Evolutionary conservation across 148 eudicot genomes (phyloP), one percentile per base, ranked within the genome.

Genomic region (Silene latifolia): DNA sequence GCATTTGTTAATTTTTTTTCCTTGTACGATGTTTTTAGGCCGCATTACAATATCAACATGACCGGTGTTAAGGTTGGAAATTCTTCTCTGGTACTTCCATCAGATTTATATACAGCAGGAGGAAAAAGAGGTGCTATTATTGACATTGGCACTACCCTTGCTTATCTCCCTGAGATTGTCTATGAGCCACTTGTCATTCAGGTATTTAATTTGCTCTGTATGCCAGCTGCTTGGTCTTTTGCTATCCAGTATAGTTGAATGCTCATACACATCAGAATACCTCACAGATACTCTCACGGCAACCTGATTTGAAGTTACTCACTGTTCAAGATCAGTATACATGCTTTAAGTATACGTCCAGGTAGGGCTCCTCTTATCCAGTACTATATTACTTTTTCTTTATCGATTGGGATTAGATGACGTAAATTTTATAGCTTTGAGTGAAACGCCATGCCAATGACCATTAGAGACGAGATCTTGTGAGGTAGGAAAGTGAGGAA

Each of bases 101-200:
- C 83, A 65, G 87, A 88, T 77, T 72, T 83, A 23, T 85, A 84
- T 77, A 80, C 75, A 77, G 51, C 72, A 73, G 94, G 90, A 78
- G 87, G 87, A 77, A 88, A 83, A 80, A 88, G 77, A 80, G 97
- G 91, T 73, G 87, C 90, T 58, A 87, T 93, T 79, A 87, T 93
- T 71, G 98, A 93, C 68, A 87, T 89, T 82, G 98, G 98, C 54
- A 91, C 98, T 79, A 93, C 98, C 25, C 82, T 93, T 82, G 97
- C 97, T 74, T 93, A 93, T 83, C 87, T 93, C 71, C 98, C 98
- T 0, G 87, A 88, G 73, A 76, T 76, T 58, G 84, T 93, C 65
- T 93, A 91, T 80, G 83, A 82, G 76, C 89, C 97, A 24, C 82
- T 93, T 74, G 86, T 93, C 48, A 73, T 67, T 69, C 80, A 87